phyloP scores from a whole-genome alignment of 2,329 filamentous ascomycete species.

The Aspergillus quadrilineatus region DNA sequence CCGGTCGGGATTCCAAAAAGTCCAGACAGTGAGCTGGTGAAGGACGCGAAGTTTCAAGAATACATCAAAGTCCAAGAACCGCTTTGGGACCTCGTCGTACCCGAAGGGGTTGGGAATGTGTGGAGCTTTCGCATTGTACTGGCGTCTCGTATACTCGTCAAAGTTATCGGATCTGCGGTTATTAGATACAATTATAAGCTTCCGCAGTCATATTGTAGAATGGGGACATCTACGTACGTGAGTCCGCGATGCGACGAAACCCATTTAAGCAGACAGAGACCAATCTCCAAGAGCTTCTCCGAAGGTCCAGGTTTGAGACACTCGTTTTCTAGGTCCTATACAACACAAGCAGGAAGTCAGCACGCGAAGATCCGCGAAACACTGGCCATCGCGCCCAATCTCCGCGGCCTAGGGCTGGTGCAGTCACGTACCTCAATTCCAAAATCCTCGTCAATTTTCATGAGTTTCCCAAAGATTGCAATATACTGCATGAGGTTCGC shows the following conservation, averaged over 20 bases:
- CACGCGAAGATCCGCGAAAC: slow-evolving; percentile 2
- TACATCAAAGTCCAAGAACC: slow-evolving; percentile 78
- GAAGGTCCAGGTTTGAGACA: slow-evolving; percentile 76
- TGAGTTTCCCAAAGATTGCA: slow-evolving; percentile 79
- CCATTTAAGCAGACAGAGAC: slow-evolving; percentile 83
- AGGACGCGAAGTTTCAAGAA: slow-evolving; percentile 76
- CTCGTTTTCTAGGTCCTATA: slow-evolving; percentile 81
- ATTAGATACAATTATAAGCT: slow-evolving; percentile 12
- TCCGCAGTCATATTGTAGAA: neutral
- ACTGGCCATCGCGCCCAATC: slow-evolving; percentile 12
- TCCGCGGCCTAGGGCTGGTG: neutral
- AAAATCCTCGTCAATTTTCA: slow-evolving; percentile 85
- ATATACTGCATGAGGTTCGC: slow-evolving; percentile 93
- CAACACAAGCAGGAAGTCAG: slow-evolving; percentile 16
- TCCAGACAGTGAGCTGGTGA: slow-evolving; percentile 86
- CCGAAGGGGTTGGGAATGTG: slow-evolving; percentile 77
- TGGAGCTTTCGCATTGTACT: slow-evolving; percentile 80
- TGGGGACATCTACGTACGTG: slow-evolving; percentile 61
- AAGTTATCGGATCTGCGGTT: slow-evolving; percentile 73
- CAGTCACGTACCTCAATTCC: slow-evolving; percentile 74
- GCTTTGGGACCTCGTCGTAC: slow-evolving; percentile 66
- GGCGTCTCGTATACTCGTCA: slow-evolving; percentile 87
- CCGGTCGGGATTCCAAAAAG: slow-evolving; percentile 80
- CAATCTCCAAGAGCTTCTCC: slow-evolving; percentile 73
- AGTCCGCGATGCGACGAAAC: slow-evolving; percentile 91